These are phyloP conservation scores for Talaromyces pinophilus DNA, from an alignment of 2,329 filamentous ascomycete species.

Conservation along the genomic window DNA sequence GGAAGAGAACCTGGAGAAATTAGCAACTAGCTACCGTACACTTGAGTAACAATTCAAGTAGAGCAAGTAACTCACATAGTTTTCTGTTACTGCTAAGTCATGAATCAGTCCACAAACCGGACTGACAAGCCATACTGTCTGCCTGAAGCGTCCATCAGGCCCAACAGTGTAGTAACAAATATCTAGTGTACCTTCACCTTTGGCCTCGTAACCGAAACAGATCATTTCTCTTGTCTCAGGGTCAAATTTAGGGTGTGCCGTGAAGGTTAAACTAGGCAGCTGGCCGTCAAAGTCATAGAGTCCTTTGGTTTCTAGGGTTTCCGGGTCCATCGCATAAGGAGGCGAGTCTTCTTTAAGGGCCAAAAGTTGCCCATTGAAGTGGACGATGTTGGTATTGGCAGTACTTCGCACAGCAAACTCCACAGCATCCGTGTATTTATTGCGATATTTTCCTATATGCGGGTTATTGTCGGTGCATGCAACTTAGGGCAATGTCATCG, in stretches of 20 bases:
- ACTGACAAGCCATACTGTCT: constrained; percentile 39
- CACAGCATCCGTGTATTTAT: constrained; percentile 43
- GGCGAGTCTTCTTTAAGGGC: constrained; percentile 56
- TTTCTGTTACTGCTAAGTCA: constrained; percentile 46
- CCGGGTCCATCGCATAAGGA: constrained; percentile 52
- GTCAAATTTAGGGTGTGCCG: constrained; percentile 56
- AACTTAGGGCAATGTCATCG: neutral
- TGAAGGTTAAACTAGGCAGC: constrained; percentile 50
- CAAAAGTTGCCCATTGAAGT: constrained; percentile 53
- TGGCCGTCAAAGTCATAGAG: constrained; percentile 54
- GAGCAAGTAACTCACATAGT: constrained; percentile 32
- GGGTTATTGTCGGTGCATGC: neutral
- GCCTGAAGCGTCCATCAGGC: constrained; percentile 32
- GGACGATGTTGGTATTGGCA: constrained; percentile 62
- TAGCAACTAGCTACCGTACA: neutral
- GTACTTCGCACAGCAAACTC: constrained; percentile 38
- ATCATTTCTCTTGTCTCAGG: constrained; percentile 54
- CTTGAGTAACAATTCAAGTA: neutral
- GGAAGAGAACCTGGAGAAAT: constrained; percentile 37
- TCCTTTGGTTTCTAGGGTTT: constrained; percentile 54
- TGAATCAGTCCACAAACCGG: constrained; percentile 47
- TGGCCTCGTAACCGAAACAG: constrained; percentile 53
- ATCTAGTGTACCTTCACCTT: constrained; percentile 44
- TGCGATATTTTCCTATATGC: constrained; percentile 42
- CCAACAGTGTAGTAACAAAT: constrained; percentile 40